Percentiles rank a stretch among this genome's conserved stretches.
Conservation (phyloP, 2,329 filamentous ascomycete genomes). For the Orbilia blumenaviensis region DNA sequence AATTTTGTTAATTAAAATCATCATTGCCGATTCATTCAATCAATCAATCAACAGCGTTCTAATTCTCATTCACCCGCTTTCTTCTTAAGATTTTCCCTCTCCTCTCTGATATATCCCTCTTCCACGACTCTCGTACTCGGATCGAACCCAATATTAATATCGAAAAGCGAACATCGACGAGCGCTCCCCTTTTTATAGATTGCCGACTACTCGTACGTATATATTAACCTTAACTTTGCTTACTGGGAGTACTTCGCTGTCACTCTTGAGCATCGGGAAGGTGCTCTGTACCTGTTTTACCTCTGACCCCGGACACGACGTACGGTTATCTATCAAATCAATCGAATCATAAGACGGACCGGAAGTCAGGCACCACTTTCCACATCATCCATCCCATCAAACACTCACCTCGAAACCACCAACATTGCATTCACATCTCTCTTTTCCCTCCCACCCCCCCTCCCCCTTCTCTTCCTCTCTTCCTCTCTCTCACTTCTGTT, state of each 20-base stretch:
- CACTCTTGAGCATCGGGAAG: neutral
- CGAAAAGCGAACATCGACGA: too few species aligned
- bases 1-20: too few species aligned
- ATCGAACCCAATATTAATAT: neutral
- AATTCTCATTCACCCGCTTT: too few species aligned
- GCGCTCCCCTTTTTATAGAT: neutral
- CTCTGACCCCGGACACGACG: neutral
- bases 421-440: neutral
- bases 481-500: neutral
- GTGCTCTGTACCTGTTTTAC: neutral
- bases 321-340: slow-evolving; percentile 14
- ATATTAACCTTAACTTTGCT: too few species aligned
- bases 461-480: neutral
- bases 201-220: too few species aligned
- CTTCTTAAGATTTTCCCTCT: too few species aligned
- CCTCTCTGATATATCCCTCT: too few species aligned
- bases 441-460: neutral
- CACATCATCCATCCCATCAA: neutral
- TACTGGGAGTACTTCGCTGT: too few species aligned
- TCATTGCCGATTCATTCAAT: too few species aligned
- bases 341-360: neutral
- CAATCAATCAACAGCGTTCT: too few species aligned
- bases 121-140: neutral
- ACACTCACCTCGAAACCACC: slow-evolving; percentile 38
- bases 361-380: neutral